Conservation (phyloP, 2,329 filamentous ascomycete species). For the Paecilomyces sp. region DNA sequence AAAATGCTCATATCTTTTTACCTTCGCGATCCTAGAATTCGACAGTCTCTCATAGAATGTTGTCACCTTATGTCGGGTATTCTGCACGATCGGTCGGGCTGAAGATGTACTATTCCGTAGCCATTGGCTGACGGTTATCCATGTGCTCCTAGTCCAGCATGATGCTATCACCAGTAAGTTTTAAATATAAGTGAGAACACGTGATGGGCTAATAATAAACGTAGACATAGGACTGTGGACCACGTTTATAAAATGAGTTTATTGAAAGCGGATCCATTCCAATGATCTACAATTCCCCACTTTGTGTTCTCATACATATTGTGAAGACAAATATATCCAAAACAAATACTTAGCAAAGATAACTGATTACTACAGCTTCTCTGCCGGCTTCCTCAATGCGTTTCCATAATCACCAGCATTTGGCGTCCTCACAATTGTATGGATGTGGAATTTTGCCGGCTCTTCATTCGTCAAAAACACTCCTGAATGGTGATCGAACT, state of each 20-base stretch:
- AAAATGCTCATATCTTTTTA: too few relatives aligned
- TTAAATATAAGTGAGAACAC: too few relatives aligned
- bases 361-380: not conserved
- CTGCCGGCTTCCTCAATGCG: constrained; percentile 30
- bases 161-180: too few relatives aligned
- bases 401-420: constrained; percentile 72
- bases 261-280: not conserved
- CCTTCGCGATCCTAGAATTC: too few relatives aligned
- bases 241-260: too few relatives aligned
- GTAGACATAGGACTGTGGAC: too few relatives aligned
- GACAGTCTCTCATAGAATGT: not conserved
- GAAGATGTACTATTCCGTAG: too few relatives aligned
- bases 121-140: too few relatives aligned
- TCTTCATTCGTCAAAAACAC: constrained; percentile 68
- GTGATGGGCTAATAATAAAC: too few relatives aligned
- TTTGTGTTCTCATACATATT: not conserved
- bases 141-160: too few relatives aligned
- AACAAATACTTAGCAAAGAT: not conserved
- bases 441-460: constrained; percentile 72
- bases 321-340: not conserved
- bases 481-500: constrained; percentile 75
- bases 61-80: too few relatives aligned
- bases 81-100: too few relatives aligned
- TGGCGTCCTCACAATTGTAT: constrained; percentile 64
- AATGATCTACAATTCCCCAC: not conserved